phyloP scores from a whole-genome alignment of 2,329 filamentous ascomycete genomes.

The Diaporthe batatas region DNA sequence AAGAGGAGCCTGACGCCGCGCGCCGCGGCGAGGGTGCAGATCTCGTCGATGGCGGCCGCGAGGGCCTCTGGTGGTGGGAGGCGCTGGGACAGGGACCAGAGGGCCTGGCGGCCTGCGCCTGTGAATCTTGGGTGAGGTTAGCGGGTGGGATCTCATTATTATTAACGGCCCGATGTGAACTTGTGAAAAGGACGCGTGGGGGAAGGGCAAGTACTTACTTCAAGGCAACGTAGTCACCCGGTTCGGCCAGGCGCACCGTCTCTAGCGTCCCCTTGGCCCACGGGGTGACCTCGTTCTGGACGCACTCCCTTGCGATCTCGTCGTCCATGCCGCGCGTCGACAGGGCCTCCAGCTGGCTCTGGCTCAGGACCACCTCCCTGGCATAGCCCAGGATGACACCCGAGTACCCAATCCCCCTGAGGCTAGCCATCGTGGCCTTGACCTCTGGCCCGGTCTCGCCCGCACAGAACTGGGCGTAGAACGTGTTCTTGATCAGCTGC shows the following conservation, averaged over 20 bases:
- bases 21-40: constrained; percentile 79
- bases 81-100: constrained; percentile 74
- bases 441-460: constrained; percentile 82
- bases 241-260: constrained; percentile 79
- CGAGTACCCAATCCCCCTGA: constrained; percentile 82
- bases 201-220: constrained; percentile 58
- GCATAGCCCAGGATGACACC: constrained; percentile 90
- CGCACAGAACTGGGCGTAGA: constrained; percentile 93
- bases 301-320: constrained; percentile 61
- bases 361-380: constrained; percentile 80
- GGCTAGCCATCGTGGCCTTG: constrained; percentile 69
- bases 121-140: constrained; percentile 68
- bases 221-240: constrained; percentile 75
- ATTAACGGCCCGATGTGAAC: too few relatives aligned
- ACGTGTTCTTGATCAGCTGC: constrained; percentile 80
- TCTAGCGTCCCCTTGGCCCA: constrained; percentile 83
- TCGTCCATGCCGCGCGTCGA: constrained; percentile 57
- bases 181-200: background rate
- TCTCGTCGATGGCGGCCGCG: constrained; percentile 76
- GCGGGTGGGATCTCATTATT: background rate
- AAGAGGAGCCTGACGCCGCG: constrained; percentile 82
- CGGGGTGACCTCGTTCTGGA: constrained; percentile 72
- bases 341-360: constrained; percentile 63
- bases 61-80: constrained; percentile 74
- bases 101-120: constrained; percentile 81